Percentiles rank a stretch among this genome's conserved stretches.
Conservation (phyloP, 2,329 filamentous ascomycete genomes). For the Ceratocystis eucalypticola region DNA sequence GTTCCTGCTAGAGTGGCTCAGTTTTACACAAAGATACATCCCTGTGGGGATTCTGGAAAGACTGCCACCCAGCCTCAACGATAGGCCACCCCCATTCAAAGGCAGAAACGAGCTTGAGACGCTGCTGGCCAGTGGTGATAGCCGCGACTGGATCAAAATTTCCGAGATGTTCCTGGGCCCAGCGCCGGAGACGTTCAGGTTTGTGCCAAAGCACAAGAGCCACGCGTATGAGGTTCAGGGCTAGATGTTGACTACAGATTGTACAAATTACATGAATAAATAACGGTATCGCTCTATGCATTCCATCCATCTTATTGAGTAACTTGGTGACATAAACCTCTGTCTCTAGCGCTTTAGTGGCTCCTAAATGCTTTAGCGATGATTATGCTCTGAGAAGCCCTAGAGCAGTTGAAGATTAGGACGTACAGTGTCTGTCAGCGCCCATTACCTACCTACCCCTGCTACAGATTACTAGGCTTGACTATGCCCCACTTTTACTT, state of each 20-base stretch:
- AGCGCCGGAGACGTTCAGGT: conserved; percentile 78
- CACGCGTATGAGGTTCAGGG: conserved; percentile 69
- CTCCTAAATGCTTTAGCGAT: neutral
- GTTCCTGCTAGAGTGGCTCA: conserved; percentile 91
- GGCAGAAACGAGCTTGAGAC: conserved; percentile 88
- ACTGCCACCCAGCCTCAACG: conserved; percentile 76
- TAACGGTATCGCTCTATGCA: no score
- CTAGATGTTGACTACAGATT: conserved; percentile 25
- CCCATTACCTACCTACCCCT: neutral
- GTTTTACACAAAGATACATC: conserved; percentile 84
- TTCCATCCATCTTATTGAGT: no score
- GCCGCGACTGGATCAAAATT: conserved; percentile 97
- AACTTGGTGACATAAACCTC: no score
- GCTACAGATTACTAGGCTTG: neutral
- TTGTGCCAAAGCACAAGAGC: conserved; percentile 95
- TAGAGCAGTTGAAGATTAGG: neutral
- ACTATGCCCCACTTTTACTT: neutral
- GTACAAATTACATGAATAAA: no score
- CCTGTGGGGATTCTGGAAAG: conserved; percentile 79
- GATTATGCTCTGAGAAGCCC: neutral
- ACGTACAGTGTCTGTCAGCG: neutral
- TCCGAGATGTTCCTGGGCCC: conserved; percentile 97
- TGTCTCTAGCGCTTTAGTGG: no score
- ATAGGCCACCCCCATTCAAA: conserved; percentile 70
- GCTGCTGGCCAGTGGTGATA: conserved; percentile 78